Evolutionary conservation across 108 stramenopile species (phyloP).

Genomic region (Pseudonitzschia pungens): DNA sequence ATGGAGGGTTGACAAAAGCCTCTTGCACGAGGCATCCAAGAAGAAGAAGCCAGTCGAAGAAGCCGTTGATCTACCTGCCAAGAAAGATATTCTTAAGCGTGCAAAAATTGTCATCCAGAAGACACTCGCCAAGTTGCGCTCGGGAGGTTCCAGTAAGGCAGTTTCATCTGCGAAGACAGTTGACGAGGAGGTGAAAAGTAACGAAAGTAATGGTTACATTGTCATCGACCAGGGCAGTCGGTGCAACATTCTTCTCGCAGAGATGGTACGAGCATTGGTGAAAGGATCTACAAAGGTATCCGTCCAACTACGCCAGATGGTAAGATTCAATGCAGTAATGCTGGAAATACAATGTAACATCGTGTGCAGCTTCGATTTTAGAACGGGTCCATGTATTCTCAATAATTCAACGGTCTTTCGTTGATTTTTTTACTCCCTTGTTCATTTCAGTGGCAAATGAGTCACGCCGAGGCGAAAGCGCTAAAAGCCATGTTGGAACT

Average conservation of each 20-base stretch:
- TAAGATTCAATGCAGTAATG: too few relatives aligned
- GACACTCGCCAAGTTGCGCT: neutral
- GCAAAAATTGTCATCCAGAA: conserved; percentile 53
- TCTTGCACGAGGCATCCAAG: conserved; percentile 22
- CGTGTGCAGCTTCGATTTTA: neutral
- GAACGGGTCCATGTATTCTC: too few relatives aligned
- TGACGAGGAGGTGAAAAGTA: neutral
- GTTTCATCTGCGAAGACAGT: conserved; percentile 16
- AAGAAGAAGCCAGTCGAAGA: conserved; percentile 16
- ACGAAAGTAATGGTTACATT: conserved; percentile 42
- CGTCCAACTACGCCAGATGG: conserved; percentile 10
- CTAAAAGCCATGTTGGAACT: conserved; percentile 31
- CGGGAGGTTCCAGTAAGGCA: neutral
- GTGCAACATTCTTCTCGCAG: conserved; percentile 64
- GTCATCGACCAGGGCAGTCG: conserved; percentile 61
- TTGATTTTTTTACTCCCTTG: neutral
- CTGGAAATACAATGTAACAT: conserved; percentile 14
- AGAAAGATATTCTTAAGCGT: conserved; percentile 68
- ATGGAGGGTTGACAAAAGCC: conserved; percentile 36
- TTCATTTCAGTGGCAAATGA: conserved; percentile 11
- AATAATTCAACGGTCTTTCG: too few relatives aligned
- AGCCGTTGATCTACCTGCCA: conserved; percentile 61
- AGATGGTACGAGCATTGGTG: conserved; percentile 54
- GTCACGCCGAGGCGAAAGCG: conserved; percentile 44
- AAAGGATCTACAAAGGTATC: conserved; percentile 30